Base-by-base conservation (phyloP, 2,329 filamentous ascomycete genomes). In the Colletotrichum tamarilloi region DNA sequence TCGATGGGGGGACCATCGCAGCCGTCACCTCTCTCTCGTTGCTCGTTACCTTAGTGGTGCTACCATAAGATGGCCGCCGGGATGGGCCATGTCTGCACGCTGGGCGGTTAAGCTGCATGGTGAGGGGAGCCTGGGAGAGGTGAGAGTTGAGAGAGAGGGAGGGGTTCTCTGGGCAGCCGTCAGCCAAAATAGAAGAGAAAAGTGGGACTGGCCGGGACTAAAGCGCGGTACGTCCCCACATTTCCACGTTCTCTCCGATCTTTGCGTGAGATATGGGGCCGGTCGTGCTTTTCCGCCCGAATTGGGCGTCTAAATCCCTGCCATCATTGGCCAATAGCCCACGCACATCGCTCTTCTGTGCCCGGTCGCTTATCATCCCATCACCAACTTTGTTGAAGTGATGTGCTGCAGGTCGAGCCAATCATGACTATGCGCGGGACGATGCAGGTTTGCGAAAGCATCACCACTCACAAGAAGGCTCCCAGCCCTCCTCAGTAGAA, bases 51-150 rank as follows among this genome's bases (percentile, higher is more conserved):
- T 73, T 73, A 62, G 71, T 70, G 62, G 62, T 57, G 16, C 56
- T 62, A 73, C 71, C 60, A 70, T 56, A 56, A 70, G 62, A 30
- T 62, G 71, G 71, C 35, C 60, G 67, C 71, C 58, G 28, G 67
- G 67, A 74, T 72, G 68, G 68, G 72, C 72, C 68, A 64, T 57
- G 52, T 71, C 57, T 67, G 72, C 68, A 74, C 35, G 72, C 62
- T 74, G 57, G 72, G 72, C 72, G 72, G 72, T 72, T 74, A 74
- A 74, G 72, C 32, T 35, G 32, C 72, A 74, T 72, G 67, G 68
- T 72, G 68, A 67, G 72, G 58, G 38, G 38, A 42, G 38, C 14
- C 38, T 42, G 38, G 14, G 14, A 42, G 38, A 42, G 38, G 38
- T 42, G 11, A 16, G 38, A 19, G 38, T 16, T 42, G 14, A 42